Percentiles rank a stretch among this genome's conserved stretches.
These are phyloP conservation scores for Chaetomidium leptoderma DNA, from an alignment of 495 filamentous ascomycete species.

Conservation along the genomic window DNA sequence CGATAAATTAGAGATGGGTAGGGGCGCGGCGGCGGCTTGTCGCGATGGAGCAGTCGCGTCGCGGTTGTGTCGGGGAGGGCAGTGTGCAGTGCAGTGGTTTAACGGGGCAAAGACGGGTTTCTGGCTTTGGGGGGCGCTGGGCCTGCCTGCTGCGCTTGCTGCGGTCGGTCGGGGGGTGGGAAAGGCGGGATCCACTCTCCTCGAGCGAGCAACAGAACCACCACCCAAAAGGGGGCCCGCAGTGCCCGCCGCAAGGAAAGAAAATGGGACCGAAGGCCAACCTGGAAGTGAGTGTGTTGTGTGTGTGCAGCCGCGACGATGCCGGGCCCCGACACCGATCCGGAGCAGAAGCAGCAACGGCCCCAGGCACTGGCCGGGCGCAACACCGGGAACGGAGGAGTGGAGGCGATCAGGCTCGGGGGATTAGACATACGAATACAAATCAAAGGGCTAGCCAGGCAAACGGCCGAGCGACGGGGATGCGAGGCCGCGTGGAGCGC, in stretches of 20 bases:
- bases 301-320: background rate
- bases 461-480: conserved; percentile 15
- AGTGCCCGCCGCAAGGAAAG: background rate
- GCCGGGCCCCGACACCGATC: conserved; percentile 9
- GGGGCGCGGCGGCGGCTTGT: conserved; percentile 42
- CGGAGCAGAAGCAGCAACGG: conserved; percentile 12
- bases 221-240: background rate
- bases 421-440: conserved; percentile 18
- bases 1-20: conserved; percentile 37
- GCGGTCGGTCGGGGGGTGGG: conserved; percentile 17
- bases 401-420: conserved; percentile 32
- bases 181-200: conserved; percentile 22
- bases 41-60: conserved; percentile 54
- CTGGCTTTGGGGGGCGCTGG: conserved; percentile 26
- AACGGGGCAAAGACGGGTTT: conserved; percentile 33
- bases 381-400: conserved; percentile 18
- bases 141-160: conserved; percentile 13
- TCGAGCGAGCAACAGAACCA: conserved; percentile 12
- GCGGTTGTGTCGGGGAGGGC: conserved; percentile 37
- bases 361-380: conserved; percentile 17
- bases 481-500: conserved; percentile 22
- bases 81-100: conserved; percentile 31
- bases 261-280: background rate
- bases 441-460: conserved; percentile 13
- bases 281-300: background rate